A percentile compares a stretch with the other conserved stretches of the same genome.
Evolutionary conservation across 2,329 filamentous ascomycete genomes (phyloP).

Genomic region (Trichoderma lentiforme): DNA sequence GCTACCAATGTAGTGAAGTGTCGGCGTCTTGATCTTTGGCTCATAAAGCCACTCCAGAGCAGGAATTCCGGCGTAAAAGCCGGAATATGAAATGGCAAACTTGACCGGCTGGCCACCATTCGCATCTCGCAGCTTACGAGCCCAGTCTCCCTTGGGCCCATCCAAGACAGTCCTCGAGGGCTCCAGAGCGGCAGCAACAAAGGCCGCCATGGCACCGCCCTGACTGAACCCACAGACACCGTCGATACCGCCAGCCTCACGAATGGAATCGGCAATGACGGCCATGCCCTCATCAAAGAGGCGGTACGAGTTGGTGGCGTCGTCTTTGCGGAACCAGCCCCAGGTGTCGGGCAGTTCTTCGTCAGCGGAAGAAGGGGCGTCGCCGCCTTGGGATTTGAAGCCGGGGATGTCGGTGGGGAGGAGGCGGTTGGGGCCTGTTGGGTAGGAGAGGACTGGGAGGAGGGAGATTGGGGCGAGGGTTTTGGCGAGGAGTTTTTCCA

Average conservation of each 20-base stretch:
- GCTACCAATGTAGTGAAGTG: slow-evolving; percentile 77
- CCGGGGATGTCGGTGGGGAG: slow-evolving; percentile 66
- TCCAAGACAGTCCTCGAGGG: slow-evolving; percentile 28
- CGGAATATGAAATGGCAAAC: slow-evolving; percentile 75
- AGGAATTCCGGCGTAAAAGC: slow-evolving; percentile 64
- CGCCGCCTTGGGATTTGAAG: slow-evolving; percentile 42
- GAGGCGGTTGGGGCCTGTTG: slow-evolving; percentile 65
- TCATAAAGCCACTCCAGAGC: slow-evolving; percentile 65
- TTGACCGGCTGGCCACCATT: slow-evolving; percentile 51
- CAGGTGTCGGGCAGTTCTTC: slow-evolving; percentile 61
- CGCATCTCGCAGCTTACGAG: slow-evolving; percentile 43
- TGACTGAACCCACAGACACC: slow-evolving; percentile 82
- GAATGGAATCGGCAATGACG: slow-evolving; percentile 59
- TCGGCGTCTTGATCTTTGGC: slow-evolving; percentile 71
- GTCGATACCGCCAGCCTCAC: slow-evolving; percentile 65
- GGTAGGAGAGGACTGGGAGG: slow-evolving; percentile 59
- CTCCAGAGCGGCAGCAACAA: slow-evolving; percentile 73
- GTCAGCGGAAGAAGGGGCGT: slow-evolving; percentile 23
- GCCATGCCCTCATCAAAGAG: slow-evolving; percentile 67
- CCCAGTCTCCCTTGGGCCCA: slow-evolving; percentile 40
- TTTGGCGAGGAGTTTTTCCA: slow-evolving; percentile 78
- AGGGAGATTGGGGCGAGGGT: slow-evolving; percentile 59
- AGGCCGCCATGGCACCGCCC: slow-evolving; percentile 67
- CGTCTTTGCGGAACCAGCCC: slow-evolving; percentile 78
- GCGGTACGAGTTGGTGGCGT: slow-evolving; percentile 60